Base-by-base conservation (phyloP, 495 filamentous ascomycete genomes). In the Ramalina intermedia region DNA sequence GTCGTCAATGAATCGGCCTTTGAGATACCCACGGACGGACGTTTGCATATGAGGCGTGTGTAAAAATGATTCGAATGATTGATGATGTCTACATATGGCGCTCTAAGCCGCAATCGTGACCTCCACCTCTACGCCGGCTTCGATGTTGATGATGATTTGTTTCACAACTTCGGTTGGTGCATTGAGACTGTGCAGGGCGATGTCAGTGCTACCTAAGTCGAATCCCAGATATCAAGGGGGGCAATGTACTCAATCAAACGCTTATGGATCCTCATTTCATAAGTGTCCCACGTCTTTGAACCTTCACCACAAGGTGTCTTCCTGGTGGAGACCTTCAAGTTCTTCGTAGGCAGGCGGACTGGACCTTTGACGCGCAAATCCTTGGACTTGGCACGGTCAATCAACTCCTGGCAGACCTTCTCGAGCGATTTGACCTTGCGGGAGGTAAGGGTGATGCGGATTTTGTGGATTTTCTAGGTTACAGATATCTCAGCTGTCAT, bases 71-170 rank as follows among this genome's bases (percentile, higher is more conserved):
- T 33, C 12, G 7, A 33, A 33, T 33, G 29, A 33, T 6, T 33
- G 29, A 33, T 33, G 29, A 12, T 20, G 18, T 33, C 7, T 33
- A 9, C 8, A 33, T 7, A 33, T 7, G 29, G 29, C 18, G 14
- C 36, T 65, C 78, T 87, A 98, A 68, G 91, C 90, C 67, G 91
- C 91, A 74, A 98, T 98, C 62, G 91, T 98, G 59, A 98, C 91
- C 79, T 98, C 91, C 61, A 98, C 91, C 80, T 98, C 91, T 66
- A 98, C 91, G 77, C 91, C 91, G 54, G 91, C 91, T 81, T 98
- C 91, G 69, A 98, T 96, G 78, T 98, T 98, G 76, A 96, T 88
- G 69, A 98, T 98, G 78, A 98, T 96, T 79, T 95, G 88, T 82
- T 98, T 98, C 69, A 98, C 91, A 52, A 94, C 87, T 79, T 98